A percentile compares a stretch with the other conserved stretches of the same genome.
Evolutionary conservation across 1,139 yeast genomes (phyloP).

Genomic region (Taphrina sp.): DNA sequence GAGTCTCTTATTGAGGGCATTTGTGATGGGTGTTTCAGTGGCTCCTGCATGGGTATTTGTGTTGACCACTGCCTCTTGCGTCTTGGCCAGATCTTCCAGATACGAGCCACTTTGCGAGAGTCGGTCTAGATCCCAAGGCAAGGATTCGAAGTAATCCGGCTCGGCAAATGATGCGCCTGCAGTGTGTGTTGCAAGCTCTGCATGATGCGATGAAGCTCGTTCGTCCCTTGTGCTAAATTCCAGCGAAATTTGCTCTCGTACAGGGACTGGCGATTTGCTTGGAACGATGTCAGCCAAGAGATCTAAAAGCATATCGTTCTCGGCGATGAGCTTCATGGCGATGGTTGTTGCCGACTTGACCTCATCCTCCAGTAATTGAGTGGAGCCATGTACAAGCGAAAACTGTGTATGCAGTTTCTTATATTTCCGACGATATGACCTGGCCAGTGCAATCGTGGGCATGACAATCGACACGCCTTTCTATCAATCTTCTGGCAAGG

Average conservation of each 20-base stretch:
- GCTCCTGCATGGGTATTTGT: neutral
- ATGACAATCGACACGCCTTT: neutral
- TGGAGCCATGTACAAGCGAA: conserved; percentile 5
- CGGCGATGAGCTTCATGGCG: conserved; percentile 21
- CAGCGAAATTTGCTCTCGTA: neutral
- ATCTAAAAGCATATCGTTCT: conserved; percentile 24
- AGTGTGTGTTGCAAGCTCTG: neutral
- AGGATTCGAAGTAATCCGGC: conserved; percentile 13
- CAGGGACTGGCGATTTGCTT: neutral
- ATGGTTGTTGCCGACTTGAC: conserved; percentile 12
- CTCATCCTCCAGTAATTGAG: conserved; percentile 9
- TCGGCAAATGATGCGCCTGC: neutral
- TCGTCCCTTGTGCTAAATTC: neutral
- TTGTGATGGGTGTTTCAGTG: neutral
- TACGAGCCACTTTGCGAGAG: conserved; percentile 16
- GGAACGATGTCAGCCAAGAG: conserved; percentile 5
- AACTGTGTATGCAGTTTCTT: conserved; percentile 24
- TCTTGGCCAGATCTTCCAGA: conserved; percentile 15
- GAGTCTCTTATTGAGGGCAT: neutral
- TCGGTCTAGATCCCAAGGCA: conserved; percentile 26
- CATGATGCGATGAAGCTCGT: neutral
- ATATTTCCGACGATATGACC: conserved; percentile 29
- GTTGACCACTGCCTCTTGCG: conserved; percentile 1
- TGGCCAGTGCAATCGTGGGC: conserved; percentile 16
- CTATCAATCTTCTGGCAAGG: too few species aligned